Conservation (phyloP, 306 rosid species). For the Morella rubra region DNA sequence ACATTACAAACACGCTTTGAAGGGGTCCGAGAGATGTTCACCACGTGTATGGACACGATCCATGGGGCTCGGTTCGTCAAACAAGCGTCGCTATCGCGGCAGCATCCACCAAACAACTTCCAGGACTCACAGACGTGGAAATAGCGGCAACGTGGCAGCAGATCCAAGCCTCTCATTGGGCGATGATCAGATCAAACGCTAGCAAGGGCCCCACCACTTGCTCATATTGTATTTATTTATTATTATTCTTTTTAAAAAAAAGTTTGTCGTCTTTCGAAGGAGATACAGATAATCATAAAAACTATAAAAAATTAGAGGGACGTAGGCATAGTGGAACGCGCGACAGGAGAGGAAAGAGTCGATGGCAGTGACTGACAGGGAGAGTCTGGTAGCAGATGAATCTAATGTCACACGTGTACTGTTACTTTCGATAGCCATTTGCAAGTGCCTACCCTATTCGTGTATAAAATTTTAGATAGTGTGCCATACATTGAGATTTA, state of each 20-base stretch:
- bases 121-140: conserved; percentile 30
- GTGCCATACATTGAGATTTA: too few species aligned
- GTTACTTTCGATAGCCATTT: not conserved
- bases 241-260: not conserved
- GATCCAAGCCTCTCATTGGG: conserved; percentile 6
- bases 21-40: not conserved
- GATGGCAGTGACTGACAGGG: not conserved
- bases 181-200: not conserved
- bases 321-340: not conserved
- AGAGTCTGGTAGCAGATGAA: not conserved
- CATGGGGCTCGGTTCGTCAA: conserved; percentile 7
- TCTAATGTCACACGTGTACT: not conserved
- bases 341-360: not conserved
- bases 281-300: not conserved
- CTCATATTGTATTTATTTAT: not conserved
- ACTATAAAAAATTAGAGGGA: too few species aligned
- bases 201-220: not conserved
- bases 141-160: conserved; percentile 28
- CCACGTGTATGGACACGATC: conserved; percentile 40
- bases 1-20: not conserved
- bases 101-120: conserved; percentile 28
- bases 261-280: not conserved
- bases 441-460: not conserved
- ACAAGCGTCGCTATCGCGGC: conserved; percentile 23
- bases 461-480: too few species aligned